Evolutionary conservation across 495 filamentous ascomycete species (phyloP).

Genomic region (Acidiella bohemica): DNA sequence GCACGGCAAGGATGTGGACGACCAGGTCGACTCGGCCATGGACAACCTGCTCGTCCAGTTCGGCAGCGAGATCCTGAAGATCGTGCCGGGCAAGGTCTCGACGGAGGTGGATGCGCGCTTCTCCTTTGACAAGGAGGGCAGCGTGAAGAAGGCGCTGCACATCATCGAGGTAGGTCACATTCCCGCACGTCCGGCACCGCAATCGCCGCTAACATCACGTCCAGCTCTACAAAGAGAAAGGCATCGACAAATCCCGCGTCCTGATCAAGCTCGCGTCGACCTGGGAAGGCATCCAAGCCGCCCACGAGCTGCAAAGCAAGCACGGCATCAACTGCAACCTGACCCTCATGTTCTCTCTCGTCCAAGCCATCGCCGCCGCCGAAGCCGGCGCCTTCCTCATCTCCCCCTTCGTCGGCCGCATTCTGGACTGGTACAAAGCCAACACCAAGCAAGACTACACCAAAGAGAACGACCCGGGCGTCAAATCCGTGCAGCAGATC

Average conservation of each 20-base stretch:
- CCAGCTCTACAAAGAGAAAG: slow-evolving; percentile 82
- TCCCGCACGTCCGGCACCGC: not conserved
- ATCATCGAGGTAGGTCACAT: slow-evolving; percentile 67
- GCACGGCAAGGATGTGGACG: slow-evolving; percentile 47
- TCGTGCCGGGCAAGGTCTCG: slow-evolving; percentile 95
- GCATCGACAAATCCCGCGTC: slow-evolving; percentile 84
- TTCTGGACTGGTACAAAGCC: slow-evolving; percentile 99
- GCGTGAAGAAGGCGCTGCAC: slow-evolving; percentile 89
- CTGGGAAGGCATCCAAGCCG: slow-evolving; percentile 98
- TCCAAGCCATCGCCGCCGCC: slow-evolving; percentile 90
- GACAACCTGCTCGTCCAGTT: slow-evolving; percentile 96
- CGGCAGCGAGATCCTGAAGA: slow-evolving; percentile 91
- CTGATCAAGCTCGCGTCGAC: slow-evolving; percentile 81
- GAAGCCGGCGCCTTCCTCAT: slow-evolving; percentile 98
- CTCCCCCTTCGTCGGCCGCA: slow-evolving; percentile 98
- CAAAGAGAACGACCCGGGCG: slow-evolving; percentile 84
- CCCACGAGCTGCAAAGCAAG: slow-evolving; percentile 82
- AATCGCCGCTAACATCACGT: not conserved
- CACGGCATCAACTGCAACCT: slow-evolving; percentile 96
- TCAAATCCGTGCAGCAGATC: slow-evolving; percentile 87
- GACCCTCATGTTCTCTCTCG: slow-evolving; percentile 95
- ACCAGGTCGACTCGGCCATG: slow-evolving; percentile 30
- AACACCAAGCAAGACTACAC: slow-evolving; percentile 83
- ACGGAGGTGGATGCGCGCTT: slow-evolving; percentile 95
- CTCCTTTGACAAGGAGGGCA: slow-evolving; percentile 88